Conservation (phyloP, 2,329 filamentous ascomycete species). For the Fusarium agapanthi region DNA sequence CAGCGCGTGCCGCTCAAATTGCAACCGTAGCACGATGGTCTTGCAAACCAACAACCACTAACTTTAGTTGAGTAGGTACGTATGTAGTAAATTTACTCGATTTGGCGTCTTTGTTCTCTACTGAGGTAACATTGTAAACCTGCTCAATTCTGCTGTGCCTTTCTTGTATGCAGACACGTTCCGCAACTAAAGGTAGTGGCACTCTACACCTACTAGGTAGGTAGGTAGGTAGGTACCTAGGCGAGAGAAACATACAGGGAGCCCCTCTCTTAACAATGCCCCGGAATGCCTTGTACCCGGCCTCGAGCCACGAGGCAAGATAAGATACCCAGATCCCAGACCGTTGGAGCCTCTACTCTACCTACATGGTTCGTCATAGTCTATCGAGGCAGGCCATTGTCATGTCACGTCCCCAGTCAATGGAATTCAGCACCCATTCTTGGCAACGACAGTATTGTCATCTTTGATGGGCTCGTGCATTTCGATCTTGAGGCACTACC, state of each 20-base stretch:
- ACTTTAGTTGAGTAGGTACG: background rate
- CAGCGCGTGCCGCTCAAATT: conserved; percentile 1
- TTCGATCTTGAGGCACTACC: conserved; percentile 27
- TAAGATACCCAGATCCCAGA: conserved; percentile 12
- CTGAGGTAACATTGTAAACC: background rate
- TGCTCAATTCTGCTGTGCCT: background rate
- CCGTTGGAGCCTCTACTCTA: conserved; percentile 9
- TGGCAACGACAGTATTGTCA: background rate
- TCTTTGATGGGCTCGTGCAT: conserved; percentile 29
- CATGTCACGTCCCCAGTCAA: background rate
- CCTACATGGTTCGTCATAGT: background rate
- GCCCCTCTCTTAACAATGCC: conserved; percentile 22
- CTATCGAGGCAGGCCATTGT: background rate
- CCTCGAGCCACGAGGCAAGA: conserved; percentile 32
- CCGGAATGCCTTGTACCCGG: conserved; percentile 28
- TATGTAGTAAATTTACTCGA: background rate
- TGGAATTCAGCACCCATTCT: background rate
- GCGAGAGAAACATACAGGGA: conserved; percentile 11
- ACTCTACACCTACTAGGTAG: background rate
- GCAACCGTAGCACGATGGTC: background rate
- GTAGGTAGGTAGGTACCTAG: background rate
- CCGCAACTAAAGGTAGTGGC: background rate
- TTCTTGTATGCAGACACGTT: background rate
- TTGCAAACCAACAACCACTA: background rate
- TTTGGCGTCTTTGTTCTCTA: background rate